Percentiles rank a stretch among this genome's conserved stretches.
Conservation (phyloP, 148 eudicot species). For the Rhododendron vialii region DNA sequence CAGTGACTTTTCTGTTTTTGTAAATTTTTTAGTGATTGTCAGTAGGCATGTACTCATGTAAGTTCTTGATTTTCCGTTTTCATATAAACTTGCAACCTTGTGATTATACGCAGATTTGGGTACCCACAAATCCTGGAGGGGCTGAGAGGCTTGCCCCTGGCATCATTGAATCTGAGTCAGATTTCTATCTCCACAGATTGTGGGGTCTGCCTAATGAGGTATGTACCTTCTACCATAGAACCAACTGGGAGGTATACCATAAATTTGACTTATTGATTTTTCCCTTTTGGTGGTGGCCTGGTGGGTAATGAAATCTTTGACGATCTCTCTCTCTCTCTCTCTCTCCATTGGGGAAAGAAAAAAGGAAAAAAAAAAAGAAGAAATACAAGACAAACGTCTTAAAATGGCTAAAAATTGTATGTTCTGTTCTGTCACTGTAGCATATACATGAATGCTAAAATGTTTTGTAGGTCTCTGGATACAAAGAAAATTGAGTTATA, state of each 20-base stretch:
- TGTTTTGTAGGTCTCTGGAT: not conserved
- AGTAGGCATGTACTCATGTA: not conserved
- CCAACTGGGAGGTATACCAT: not conserved
- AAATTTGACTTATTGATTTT: not conserved
- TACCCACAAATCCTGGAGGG: slow-evolving; percentile 30
- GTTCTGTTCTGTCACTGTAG: not conserved
- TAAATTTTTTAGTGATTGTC: not conserved
- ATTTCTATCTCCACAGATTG: slow-evolving; percentile 26
- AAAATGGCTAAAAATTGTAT: not conserved
- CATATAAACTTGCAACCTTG: not conserved
- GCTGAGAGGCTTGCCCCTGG: slow-evolving; percentile 31
- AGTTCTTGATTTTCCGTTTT: not conserved
- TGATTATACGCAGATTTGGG: slow-evolving; percentile 22
- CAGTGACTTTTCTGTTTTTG: not conserved
- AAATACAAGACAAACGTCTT: not conserved
- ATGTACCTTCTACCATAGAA: not conserved
- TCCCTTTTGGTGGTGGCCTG: not conserved
- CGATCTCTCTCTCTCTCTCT: not conserved
- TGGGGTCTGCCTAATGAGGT: slow-evolving; percentile 33
- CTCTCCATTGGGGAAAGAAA: not conserved
- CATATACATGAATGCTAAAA: not conserved
- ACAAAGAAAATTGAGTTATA: not conserved
- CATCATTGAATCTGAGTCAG: slow-evolving; percentile 29
- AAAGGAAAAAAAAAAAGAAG: not conserved
- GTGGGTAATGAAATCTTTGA: not conserved